phyloP scores from a whole-genome alignment of 2,329 filamentous ascomycete genomes.

The Diaporthe vaccinii region DNA sequence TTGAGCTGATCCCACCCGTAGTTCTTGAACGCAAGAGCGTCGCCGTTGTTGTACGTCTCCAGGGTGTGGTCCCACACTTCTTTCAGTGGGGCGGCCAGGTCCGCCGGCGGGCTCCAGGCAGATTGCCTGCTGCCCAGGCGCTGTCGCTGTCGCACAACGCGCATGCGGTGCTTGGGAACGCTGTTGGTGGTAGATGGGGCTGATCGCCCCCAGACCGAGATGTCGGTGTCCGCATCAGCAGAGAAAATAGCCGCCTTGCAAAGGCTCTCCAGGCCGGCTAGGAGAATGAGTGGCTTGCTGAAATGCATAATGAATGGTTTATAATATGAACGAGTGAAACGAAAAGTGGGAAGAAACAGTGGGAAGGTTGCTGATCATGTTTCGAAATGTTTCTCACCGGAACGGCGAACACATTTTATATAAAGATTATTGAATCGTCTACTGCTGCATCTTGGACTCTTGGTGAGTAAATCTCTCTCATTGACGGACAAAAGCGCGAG shows the following conservation, averaged over 20 bases:
- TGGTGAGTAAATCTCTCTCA: not conserved
- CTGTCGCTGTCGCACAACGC: not conserved
- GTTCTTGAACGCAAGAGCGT: not conserved
- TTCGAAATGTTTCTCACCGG: not conserved
- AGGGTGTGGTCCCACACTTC: constrained; percentile 27
- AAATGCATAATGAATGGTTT: constrained; percentile 27
- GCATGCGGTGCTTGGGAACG: not conserved
- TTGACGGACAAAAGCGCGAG: not conserved
- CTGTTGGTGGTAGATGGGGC: not conserved
- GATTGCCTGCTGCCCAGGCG: constrained; percentile 12
- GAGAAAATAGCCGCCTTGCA: constrained; percentile 21
- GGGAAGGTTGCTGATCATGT: not conserved
- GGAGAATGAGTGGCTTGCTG: constrained; percentile 29
- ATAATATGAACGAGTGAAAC: constrained; percentile 26
- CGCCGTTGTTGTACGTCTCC: constrained; percentile 13
- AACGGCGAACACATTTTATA: not conserved
- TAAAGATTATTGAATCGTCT: not conserved
- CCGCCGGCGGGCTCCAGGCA: not conserved
- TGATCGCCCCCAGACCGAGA: constrained; percentile 2
- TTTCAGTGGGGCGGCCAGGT: constrained; percentile 1
- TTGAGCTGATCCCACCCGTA: constrained; percentile 21
- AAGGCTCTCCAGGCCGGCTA: constrained; percentile 25
- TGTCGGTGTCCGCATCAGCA: constrained; percentile 9
- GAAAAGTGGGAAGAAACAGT: not conserved
- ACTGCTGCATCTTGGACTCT: not conserved